Evolutionary conservation across 2,329 filamentous ascomycete species (phyloP), one percentile per base, ranked within the genome.

Genomic region (Zasmidium angulare): DNA sequence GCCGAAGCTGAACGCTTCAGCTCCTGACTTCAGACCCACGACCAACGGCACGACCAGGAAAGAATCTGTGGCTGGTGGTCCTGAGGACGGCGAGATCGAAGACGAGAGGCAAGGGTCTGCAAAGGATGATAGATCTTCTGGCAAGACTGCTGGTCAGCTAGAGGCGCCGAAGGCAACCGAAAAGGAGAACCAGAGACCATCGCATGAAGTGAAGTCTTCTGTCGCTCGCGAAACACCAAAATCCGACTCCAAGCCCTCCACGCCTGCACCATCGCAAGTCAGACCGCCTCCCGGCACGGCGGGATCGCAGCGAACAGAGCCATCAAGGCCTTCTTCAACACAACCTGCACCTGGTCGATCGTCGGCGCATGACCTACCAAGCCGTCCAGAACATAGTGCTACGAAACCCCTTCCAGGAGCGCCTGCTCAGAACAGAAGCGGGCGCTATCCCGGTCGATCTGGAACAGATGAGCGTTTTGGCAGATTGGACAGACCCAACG

Each of bases 21-120:
- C 88, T 10, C 71, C 81, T 11, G 84, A 89, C 31, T 91, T 90
- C 73, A 88, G 85, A 68, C 85, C 88, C 3, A 66, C 56, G 22
- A 46, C 70, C 26, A 73, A 59, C 62, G 72, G 73, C 1, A 86
- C 88, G 61, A 84, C 12, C 2, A 63, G 63, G n/a, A 71, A 71
- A 52, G 65, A 61, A 17, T 64, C 64, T n/a, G 61, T 55, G 14
- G 61, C 58, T 46, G 67, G 62, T 20, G 63, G 61, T 6, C 60
- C 85, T 55, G 89, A 91, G 71, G 89, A 91, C 69, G 89, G 89
- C 20, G 89, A 91, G 71, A 87, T 90, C 22, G 84, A 86, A 63
- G 88, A 90, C 66, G 79, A 77, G 31, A 85, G 78, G 73, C 61
- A 40, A n/a, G 51, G 61, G 49, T 65, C 49, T 47, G 53, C 22